phyloP scores from a whole-genome alignment of 257 asterid genomes.

The Linderniella brevidens region DNA sequence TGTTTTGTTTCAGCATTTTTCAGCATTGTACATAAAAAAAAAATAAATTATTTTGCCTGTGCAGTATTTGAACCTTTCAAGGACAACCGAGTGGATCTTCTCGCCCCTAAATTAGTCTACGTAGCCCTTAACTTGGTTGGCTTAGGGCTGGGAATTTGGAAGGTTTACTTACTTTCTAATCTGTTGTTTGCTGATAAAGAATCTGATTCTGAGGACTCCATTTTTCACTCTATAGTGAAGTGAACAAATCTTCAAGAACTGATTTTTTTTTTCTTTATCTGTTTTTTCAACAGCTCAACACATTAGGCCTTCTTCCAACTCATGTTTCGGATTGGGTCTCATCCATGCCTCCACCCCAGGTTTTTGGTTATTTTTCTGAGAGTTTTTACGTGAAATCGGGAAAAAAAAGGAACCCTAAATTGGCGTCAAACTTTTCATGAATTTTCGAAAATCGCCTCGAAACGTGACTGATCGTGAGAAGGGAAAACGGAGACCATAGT shows the following conservation, averaged over 20 bases:
- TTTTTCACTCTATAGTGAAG: conserved; percentile 1
- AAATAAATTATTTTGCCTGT: conserved; percentile 11
- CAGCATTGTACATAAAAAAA: too few relatives aligned
- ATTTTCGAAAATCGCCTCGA: too few relatives aligned
- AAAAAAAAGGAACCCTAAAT: too few relatives aligned
- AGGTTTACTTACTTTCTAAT: conserved; percentile 24
- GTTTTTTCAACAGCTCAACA: conserved; percentile 55
- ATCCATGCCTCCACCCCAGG: conserved; percentile 98
- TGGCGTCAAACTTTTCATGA: too few relatives aligned
- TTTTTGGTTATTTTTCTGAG: too few relatives aligned
- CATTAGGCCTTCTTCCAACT: conserved; percentile 95
- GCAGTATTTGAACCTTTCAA: conserved; percentile 92
- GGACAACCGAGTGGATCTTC: conserved; percentile 77
- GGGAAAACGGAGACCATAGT: too few relatives aligned
- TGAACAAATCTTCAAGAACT: neutral
- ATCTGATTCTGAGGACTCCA: neutral
- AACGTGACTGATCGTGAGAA: too few relatives aligned
- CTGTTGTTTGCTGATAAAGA: conserved; percentile 9
- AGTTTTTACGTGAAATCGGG: too few relatives aligned
- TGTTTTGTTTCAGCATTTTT: too few relatives aligned
- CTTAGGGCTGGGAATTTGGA: conserved; percentile 83
- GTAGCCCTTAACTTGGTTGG: conserved; percentile 84
- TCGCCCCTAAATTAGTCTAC: conserved; percentile 53
- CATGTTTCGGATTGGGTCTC: conserved; percentile 97
- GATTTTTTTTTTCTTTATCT: conserved; percentile 1